phyloP scores from a whole-genome alignment of 768 basidiomycete species.

The Butyriboletus loyo region DNA sequence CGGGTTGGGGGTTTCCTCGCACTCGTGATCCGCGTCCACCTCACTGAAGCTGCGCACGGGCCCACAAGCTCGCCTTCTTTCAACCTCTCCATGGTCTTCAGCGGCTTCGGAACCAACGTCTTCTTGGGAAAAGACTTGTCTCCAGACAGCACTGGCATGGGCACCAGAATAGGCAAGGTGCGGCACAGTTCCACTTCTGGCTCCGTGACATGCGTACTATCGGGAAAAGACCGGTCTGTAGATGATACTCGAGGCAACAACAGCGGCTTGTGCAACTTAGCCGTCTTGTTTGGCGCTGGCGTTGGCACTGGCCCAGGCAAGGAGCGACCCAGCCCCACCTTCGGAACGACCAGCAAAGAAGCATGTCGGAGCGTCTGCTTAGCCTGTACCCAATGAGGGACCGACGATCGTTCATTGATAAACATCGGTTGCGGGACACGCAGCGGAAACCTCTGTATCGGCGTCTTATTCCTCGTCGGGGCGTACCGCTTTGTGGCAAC shows the following conservation, averaged over 20 bases:
- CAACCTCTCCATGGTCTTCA: not conserved
- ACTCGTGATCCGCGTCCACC: not conserved
- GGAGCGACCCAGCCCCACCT: not conserved
- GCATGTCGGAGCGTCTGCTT: not conserved
- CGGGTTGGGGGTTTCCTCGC: not conserved
- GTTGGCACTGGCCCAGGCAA: fast-evolving
- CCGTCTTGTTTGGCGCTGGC: not conserved
- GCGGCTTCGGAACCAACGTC: not conserved
- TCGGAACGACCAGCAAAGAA: not conserved
- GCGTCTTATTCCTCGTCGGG: too few relatives aligned
- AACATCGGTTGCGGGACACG: not conserved
- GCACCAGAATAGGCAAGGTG: fast-evolving
- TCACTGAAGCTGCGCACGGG: too few relatives aligned
- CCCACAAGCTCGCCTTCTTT: not conserved
- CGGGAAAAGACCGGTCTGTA: not conserved
- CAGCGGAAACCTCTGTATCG: too few relatives aligned
- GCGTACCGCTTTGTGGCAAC: too few relatives aligned
- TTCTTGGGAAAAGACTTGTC: not conserved
- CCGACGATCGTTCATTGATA: not conserved
- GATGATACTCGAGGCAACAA: not conserved
- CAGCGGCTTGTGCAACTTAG: not conserved
- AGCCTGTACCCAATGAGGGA: not conserved
- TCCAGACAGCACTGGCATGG: too few relatives aligned
- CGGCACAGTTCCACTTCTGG: not conserved
- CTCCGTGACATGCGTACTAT: too few relatives aligned